Base-by-base conservation (phyloP, 768 basidiomycete species). In the Astraeus odoratus region DNA sequence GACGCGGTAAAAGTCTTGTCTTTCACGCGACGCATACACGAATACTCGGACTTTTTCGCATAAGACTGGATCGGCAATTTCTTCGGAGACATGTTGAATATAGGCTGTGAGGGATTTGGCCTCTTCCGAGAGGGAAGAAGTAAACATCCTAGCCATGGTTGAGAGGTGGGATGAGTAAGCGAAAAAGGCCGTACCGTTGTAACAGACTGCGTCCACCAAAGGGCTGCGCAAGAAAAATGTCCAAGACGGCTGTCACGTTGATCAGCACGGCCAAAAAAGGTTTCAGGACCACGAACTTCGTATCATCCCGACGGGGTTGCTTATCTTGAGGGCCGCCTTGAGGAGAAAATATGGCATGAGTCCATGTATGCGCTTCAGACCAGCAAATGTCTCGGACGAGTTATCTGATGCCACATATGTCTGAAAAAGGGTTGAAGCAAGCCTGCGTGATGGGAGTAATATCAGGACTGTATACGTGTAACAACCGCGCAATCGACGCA, bases 301-400 rank as follows among this genome's bases (percentile, higher is more conserved):
- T 57, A 98, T 93, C 96, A 98, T 98, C 23, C 79, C 77, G 48
- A 99, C 84, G 2, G 96, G 96, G 65, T 97, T 99, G 46, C 88
- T 93, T 53, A 99, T 89, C 61, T 78, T 85, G 49, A 99, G 67
- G 10, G 91, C 85, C 7, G 90, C 77, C 63, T 92, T 97, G 51
- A 99, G 78, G 72, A 98, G 81, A 57, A 98, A 90, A 63, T 99
- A 99, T 5, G 96, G 96, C 90, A 98, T 96, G 42, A 95, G 67
- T 1, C 93, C 92, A 59, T 99, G 96, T 34, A 96, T 78, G 39
- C 94, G 77, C 69, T 97, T 98, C 48, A 99, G 67, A 47, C 80
- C 77, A 12, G 89, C 74, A 55, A 98, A 85, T 4, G 83, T 85
- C 53, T 95, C 88, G 5, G 92, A 93, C 5, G 92, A 86, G 48